Evolutionary conservation across 2,329 filamentous ascomycete species (phyloP), one percentile per base, ranked within the genome.

Genomic region (Pyrenochaeta sp.): DNA sequence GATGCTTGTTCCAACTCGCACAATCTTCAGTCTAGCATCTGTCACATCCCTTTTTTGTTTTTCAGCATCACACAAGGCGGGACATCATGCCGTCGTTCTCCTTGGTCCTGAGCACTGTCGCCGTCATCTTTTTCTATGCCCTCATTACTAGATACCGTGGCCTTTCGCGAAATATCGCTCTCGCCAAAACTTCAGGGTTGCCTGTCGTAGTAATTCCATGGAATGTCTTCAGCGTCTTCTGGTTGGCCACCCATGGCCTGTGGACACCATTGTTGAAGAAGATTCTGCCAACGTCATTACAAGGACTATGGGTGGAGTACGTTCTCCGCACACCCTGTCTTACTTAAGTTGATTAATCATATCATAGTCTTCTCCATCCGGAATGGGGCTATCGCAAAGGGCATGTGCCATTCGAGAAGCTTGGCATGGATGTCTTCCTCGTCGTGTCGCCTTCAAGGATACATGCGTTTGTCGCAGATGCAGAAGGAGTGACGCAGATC

Each of bases 401-500:
- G 23, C 83, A 87, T 63, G 78, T 81, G 17, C 79, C 84, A 14
- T 92, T 88, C 66, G 77, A 82, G 23, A 78, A 81, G 14, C 67
- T 86, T 9, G 87, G 85, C 37, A 72, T 69, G 50, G 88, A 92
- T 61, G 80, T 83, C 11, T 88, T 91, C 63, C 61, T 92, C 7
- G 64, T 86, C n/a, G 87, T 88, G 7, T 82, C 85, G 0, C 87
- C 89, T 0, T 77, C 78, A 7, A 72, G 69, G 30, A 77, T 86
- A 14, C 69, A 81, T 15, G 61, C 90, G 31, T 83, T 82, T 60
- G 85, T 85, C 4, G 83, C 85, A 36, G 86, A 88, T 71, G 83
- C 90, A 14, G 87, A 88, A 54, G 84, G 82, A 15, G 85, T 90
- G 49, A 81, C 81, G 51, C 87, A 90, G 68, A 83, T 94, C 47